phyloP scores from a whole-genome alignment of 2,329 filamentous ascomycete species.

The Sarocladium kiliense region DNA sequence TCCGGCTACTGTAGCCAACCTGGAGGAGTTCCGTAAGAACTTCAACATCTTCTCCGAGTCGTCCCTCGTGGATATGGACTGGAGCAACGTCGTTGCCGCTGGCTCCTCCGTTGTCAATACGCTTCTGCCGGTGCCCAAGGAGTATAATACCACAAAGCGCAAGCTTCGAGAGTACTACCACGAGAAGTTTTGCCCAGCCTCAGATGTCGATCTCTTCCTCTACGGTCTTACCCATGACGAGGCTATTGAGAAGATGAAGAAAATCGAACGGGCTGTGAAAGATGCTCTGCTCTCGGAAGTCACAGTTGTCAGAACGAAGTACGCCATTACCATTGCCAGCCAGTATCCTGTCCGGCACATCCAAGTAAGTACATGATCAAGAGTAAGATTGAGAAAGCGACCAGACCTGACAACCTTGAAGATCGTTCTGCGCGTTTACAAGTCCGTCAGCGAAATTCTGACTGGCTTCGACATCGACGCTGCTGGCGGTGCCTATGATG shows the following conservation, averaged over 20 bases:
- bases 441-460: conserved; percentile 76
- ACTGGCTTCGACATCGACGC: conserved; percentile 88
- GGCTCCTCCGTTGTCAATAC: conserved; percentile 79
- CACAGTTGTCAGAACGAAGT: conserved; percentile 79
- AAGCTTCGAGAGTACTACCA: conserved; percentile 71
- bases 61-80: conserved; percentile 69
- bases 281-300: conserved; percentile 79
- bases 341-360: conserved; percentile 81
- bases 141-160: conserved; percentile 58
- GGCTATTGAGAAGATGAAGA: conserved; percentile 76
- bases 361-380: conserved; percentile 40
- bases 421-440: conserved; percentile 82
- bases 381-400: no score
- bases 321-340: conserved; percentile 79
- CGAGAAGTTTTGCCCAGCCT: conserved; percentile 73
- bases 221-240: conserved; percentile 74
- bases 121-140: conserved; percentile 63
- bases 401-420: conserved; percentile 27
- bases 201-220: conserved; percentile 82
- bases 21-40: conserved; percentile 71
- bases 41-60: conserved; percentile 80
- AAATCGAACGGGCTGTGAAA: conserved; percentile 70
- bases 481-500: conserved; percentile 75
- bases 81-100: conserved; percentile 76
- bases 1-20: conserved; percentile 60